Conservation (phyloP, 176 grass and related monocot species). For the Ensete glaucum region DNA sequence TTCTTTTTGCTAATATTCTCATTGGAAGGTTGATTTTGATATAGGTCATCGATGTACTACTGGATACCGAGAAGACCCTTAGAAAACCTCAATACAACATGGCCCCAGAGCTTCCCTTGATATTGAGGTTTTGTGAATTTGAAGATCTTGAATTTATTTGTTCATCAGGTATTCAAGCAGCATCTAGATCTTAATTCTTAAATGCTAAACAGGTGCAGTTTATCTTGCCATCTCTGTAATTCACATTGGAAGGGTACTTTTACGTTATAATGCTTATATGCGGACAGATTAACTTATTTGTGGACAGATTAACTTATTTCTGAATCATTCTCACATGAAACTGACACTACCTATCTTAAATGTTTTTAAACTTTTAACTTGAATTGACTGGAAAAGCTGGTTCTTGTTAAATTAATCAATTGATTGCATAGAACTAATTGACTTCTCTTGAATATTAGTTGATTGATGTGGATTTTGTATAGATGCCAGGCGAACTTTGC, state of each 20-base stretch:
- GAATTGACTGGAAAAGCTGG: not conserved
- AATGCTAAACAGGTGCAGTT: conserved; percentile 6
- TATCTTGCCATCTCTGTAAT: not conserved
- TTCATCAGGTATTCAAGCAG: conserved; percentile 57
- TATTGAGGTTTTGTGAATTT: conserved; percentile 67
- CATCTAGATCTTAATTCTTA: conserved; percentile 2
- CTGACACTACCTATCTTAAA: not conserved
- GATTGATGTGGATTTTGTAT: conserved; percentile 8
- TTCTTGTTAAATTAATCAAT: not conserved
- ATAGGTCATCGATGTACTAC: conserved; percentile 69
- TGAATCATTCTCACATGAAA: too few relatives aligned
- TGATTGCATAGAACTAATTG: conserved; percentile 1
- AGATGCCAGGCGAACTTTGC: conserved; percentile 51
- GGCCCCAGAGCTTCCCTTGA: conserved; percentile 76
- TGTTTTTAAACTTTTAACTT: not conserved
- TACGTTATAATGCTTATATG: not conserved
- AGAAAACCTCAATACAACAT: conserved; percentile 97
- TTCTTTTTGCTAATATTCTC: not conserved
- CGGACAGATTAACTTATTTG: not conserved
- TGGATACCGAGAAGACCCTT: conserved; percentile 52
- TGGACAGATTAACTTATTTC: not conserved
- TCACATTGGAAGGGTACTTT: not conserved
- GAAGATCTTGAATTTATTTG: conserved; percentile 55
- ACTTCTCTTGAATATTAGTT: conserved; percentile 6
- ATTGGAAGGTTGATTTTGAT: not conserved